Percentiles rank a stretch among this genome's conserved stretches.
These are phyloP conservation scores for Melanogaster broomeanus DNA, from an alignment of 768 basidiomycete species.

Conservation along the genomic window DNA sequence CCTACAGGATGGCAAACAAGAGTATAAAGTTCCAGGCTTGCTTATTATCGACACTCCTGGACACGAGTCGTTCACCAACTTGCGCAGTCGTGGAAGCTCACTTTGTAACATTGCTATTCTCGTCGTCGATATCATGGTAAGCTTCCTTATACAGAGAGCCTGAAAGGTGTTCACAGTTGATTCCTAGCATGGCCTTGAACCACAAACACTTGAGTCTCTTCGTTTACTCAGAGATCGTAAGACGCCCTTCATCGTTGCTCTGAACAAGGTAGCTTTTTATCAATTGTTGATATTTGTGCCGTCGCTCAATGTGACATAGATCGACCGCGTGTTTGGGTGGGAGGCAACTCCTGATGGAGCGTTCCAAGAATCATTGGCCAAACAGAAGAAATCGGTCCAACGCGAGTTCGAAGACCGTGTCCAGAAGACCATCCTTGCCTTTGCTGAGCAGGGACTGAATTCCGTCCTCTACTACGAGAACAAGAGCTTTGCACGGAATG, in stretches of 20 bases:
- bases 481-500: slow-evolving; percentile 90
- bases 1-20: slow-evolving; percentile 69
- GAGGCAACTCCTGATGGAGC: slow-evolving; percentile 86
- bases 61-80: slow-evolving; percentile 98
- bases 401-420: slow-evolving; percentile 93
- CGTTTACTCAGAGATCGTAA: slow-evolving; percentile 89
- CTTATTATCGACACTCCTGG: slow-evolving; percentile 98
- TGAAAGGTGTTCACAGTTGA: slow-evolving; percentile 5
- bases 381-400: slow-evolving; percentile 76
- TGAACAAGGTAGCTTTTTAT: slow-evolving; percentile 75
- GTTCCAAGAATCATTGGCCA: slow-evolving; percentile 87
- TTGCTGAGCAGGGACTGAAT: slow-evolving; percentile 98
- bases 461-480: slow-evolving; percentile 96
- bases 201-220: slow-evolving; percentile 96
- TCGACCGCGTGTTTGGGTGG: slow-evolving; percentile 98
- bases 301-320: slow-evolving; percentile 47
- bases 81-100: slow-evolving; percentile 93
- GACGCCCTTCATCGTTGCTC: slow-evolving; percentile 97
- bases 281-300: slow-evolving; percentile 1
- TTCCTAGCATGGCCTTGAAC: slow-evolving; percentile 89
- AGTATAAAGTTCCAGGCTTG: slow-evolving; percentile 97
- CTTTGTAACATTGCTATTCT: slow-evolving; percentile 98
- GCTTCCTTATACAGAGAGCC: slow-evolving; percentile 15
- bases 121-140: slow-evolving; percentile 96
- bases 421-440: slow-evolving; percentile 82